phyloP scores from a whole-genome alignment of 1,284 basidiomycete genomes.

The Ganoderma lucidum region DNA sequence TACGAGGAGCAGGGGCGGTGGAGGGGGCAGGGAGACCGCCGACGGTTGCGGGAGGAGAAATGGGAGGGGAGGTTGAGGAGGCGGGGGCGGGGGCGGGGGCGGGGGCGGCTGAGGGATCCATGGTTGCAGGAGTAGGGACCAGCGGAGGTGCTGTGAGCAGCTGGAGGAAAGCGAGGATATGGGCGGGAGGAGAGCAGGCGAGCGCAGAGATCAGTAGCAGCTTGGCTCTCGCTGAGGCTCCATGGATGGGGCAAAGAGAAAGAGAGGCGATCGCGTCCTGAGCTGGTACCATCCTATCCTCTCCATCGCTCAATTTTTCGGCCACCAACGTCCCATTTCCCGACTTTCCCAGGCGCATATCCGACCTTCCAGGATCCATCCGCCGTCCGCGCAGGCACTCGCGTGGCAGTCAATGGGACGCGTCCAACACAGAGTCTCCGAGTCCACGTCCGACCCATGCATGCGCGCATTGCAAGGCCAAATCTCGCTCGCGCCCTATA shows the following conservation, averaged over 20 bases:
- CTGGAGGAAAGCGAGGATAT: too few species aligned
- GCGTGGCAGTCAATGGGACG: background rate
- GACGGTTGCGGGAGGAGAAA: constrained; percentile 8
- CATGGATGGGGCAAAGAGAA: background rate
- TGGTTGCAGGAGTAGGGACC: constrained; percentile 1
- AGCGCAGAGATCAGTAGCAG: background rate
- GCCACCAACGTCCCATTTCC: constrained; percentile 10
- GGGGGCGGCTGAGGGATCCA: constrained; percentile 22
- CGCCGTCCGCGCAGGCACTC: background rate
- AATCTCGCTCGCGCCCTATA: too few species aligned
- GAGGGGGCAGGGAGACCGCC: background rate
- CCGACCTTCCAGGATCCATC: background rate
- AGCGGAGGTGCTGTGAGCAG: background rate
- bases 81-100: too few species aligned
- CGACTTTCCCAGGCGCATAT: background rate
- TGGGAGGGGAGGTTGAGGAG: constrained; percentile 10
- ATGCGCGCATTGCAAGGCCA: too few species aligned
- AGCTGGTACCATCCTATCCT: background rate
- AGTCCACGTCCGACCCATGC: too few species aligned
- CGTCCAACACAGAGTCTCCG: too few species aligned
- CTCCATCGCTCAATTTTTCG: constrained; percentile 3
- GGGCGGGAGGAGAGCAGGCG: background rate
- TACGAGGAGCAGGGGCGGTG: constrained; percentile 35
- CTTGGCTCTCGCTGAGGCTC: background rate
- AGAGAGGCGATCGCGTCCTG: constrained; percentile 6